Evolutionary conservation across 768 basidiomycete genomes (phyloP).

Genomic region (Lentinula raphanica): DNA sequence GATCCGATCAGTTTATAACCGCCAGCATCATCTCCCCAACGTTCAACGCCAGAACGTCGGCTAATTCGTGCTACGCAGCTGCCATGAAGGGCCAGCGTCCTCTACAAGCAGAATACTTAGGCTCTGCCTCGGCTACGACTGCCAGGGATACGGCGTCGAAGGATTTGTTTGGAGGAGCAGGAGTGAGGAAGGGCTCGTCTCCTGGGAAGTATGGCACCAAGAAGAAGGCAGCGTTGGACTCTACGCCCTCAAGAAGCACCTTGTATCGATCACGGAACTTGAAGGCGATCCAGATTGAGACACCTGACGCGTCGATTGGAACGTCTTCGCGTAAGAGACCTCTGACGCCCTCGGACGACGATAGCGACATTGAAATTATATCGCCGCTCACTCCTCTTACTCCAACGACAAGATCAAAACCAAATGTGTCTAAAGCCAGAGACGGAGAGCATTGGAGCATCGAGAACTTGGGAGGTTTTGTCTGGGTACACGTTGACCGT

Average conservation of each 20-base stretch:
- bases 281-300: not conserved
- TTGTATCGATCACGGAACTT: not conserved
- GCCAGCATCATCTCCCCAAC: no score
- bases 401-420: not conserved
- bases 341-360: not conserved
- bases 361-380: not conserved
- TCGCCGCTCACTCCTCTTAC: not conserved
- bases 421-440: not conserved
- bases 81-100: not conserved
- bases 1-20: no score
- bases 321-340: not conserved
- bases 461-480: slow-evolving; percentile 30
- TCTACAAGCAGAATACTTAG: not conserved
- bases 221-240: not conserved
- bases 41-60: no score
- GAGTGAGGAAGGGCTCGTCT: not conserved
- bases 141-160: not conserved
- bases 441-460: slow-evolving; percentile 13
- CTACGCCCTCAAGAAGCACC: not conserved
- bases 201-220: slow-evolving; percentile 5
- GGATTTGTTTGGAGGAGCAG: slow-evolving; percentile 1
- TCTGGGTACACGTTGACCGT: slow-evolving; percentile 51
- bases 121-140: not conserved
- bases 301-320: not conserved
- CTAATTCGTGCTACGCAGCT: no score